Evolutionary conservation across 1,284 basidiomycete species (phyloP).

Genomic region (Ustilago cynodontis): DNA sequence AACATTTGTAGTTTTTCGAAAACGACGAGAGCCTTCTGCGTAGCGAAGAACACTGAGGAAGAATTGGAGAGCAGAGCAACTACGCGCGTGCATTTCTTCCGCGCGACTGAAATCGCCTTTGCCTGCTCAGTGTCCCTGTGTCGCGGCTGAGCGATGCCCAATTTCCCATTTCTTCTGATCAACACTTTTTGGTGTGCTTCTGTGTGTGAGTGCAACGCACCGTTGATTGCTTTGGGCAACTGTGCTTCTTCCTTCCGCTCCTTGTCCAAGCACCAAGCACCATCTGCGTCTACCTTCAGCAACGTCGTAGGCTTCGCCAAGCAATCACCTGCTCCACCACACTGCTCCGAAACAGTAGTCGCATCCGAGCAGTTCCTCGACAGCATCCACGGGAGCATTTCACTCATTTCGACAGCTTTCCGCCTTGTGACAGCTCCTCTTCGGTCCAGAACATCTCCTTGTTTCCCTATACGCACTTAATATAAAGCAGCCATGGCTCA

Average conservation of each 20-base stretch:
- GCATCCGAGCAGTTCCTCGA: not conserved
- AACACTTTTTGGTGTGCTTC: conserved; percentile 22
- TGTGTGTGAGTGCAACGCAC: not conserved
- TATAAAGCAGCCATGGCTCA: conserved; percentile 59
- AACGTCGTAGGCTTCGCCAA: not conserved
- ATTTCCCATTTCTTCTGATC: conserved; percentile 26
- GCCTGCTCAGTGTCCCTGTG: too few species aligned
- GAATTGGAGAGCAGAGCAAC: conserved; percentile 9
- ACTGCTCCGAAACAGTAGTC: not conserved
- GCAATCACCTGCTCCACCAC: not conserved
- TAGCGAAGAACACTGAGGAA: conserved; percentile 3
- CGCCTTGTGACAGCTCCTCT: not conserved
- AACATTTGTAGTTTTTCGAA: not conserved
- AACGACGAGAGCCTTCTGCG: too few species aligned
- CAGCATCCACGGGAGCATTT: not conserved
- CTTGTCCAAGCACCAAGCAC: conserved; percentile 8
- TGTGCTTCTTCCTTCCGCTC: conserved; percentile 6
- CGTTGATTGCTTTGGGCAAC: conserved; percentile 14
- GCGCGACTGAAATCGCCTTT: conserved; percentile 8
- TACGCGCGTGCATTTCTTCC: conserved; percentile 7
- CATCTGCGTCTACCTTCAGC: not conserved
- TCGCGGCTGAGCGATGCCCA: not conserved
- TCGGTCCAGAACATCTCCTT: not conserved
- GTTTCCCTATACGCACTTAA: not conserved
- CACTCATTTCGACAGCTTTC: not conserved